phyloP scores from a whole-genome alignment of 1,139 yeast genomes.

The Pneumocystis oryctolagi region DNA sequence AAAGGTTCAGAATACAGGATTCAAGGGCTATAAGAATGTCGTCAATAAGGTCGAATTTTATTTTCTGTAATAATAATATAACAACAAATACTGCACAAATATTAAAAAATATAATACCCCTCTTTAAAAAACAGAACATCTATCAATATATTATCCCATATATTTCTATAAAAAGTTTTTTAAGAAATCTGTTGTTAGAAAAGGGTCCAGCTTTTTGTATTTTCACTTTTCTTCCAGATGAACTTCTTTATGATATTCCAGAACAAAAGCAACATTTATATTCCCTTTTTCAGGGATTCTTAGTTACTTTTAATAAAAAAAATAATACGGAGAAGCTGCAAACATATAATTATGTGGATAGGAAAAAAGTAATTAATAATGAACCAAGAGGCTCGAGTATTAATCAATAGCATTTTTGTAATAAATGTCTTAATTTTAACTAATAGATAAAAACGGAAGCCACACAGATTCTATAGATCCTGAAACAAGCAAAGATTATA shows the following conservation, averaged over 20 bases:
- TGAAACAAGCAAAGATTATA: constrained; percentile 26
- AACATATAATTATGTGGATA: constrained; percentile 15
- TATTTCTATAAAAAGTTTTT: background rate
- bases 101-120: background rate
- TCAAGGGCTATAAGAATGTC: background rate
- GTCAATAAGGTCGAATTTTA: background rate
- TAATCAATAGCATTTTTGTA: constrained; percentile 29
- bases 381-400: constrained; percentile 29
- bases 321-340: constrained; percentile 14
- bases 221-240: constrained; percentile 41
- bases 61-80: background rate
- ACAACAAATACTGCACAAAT: background rate
- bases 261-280: constrained; percentile 24
- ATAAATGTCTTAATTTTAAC: constrained; percentile 1
- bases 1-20: background rate
- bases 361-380: constrained; percentile 19
- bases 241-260: constrained; percentile 39
- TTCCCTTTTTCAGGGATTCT: constrained; percentile 53
- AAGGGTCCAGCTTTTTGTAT: constrained; percentile 18
- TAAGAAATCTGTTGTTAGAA: background rate
- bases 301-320: constrained; percentile 37
- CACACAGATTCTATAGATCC: constrained; percentile 18
- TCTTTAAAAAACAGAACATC: background rate
- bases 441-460: background rate
- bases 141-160: background rate